Evolutionary conservation across 139 green algal genomes (phyloP).

Genomic region (Bryopsis sp.): DNA sequence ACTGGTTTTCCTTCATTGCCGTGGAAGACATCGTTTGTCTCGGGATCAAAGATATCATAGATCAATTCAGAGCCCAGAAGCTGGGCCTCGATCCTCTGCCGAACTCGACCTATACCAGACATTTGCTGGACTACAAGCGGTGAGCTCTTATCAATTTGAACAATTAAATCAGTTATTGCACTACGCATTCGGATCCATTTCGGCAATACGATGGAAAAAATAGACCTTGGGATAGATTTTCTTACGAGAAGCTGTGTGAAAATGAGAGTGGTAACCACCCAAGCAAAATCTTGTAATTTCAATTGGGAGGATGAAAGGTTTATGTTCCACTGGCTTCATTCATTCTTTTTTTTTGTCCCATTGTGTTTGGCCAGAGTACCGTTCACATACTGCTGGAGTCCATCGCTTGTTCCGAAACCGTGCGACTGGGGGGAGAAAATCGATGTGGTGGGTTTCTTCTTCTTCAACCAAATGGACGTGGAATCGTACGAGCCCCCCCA

Average conservation of each 20-base stretch:
- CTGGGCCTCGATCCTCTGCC: conserved; percentile 4
- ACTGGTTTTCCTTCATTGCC: conserved; percentile 30
- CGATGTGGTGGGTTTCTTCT: conserved; percentile 51
- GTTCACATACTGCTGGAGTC: conserved; percentile 44
- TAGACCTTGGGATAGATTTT: too few species aligned
- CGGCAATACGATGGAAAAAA: too few species aligned
- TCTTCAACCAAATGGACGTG: conserved; percentile 30
- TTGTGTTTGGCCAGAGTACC: conserved; percentile 24
- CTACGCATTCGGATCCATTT: too few species aligned
- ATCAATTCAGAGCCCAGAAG: conserved; percentile 24
- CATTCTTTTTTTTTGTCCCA: conserved; percentile 14
- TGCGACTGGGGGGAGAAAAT: conserved; percentile 44
- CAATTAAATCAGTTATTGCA: too few species aligned
- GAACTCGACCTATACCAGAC: neutral
- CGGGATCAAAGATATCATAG: conserved; percentile 26
- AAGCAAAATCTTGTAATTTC: too few species aligned
- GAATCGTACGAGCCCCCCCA: conserved; percentile 28
- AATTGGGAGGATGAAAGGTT: too few species aligned
- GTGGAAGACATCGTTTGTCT: conserved; percentile 28
- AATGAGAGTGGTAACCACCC: too few species aligned
- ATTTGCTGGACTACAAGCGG: neutral
- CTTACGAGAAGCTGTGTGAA: too few species aligned
- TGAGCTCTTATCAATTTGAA: neutral
- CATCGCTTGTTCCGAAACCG: conserved; percentile 42
- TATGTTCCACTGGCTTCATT: too few species aligned